These are phyloP conservation scores for Fraxinus latifolia DNA, from an alignment of 305 asterid genomes.

Conservation along the genomic window DNA sequence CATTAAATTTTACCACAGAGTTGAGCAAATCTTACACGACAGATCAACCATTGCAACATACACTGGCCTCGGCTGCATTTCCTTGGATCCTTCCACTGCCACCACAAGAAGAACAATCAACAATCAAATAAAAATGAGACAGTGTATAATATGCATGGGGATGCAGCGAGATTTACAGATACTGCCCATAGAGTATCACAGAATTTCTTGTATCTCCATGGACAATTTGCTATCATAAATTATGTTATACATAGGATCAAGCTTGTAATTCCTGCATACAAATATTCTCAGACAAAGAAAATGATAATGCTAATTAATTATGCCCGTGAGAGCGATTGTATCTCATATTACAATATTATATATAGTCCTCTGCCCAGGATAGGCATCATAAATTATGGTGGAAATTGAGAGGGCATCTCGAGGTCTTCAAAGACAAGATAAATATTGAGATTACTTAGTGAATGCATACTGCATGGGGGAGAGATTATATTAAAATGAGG, in stretches of 20 bases:
- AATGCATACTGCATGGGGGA: neutral
- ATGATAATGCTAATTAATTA: slow-evolving; percentile 1
- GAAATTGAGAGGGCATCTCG: neutral
- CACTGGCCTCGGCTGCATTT: slow-evolving; percentile 85
- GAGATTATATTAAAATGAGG: neutral
- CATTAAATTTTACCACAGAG: slow-evolving; percentile 22
- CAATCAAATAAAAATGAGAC: neutral
- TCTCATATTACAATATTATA: neutral
- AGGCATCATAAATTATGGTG: neutral
- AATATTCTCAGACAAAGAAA: neutral
- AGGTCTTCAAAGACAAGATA: neutral
- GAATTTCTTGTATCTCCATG: neutral
- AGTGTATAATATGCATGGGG: neutral
- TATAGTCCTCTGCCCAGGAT: neutral
- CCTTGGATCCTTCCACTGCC: slow-evolving; percentile 80
- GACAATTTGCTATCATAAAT: neutral
- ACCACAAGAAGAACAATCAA: slow-evolving; percentile 29
- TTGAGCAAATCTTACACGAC: slow-evolving; percentile 60
- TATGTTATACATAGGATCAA: slow-evolving; percentile 1
- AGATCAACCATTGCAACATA: slow-evolving; percentile 95
- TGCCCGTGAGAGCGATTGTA: slow-evolving; percentile 6
- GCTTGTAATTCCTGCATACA: slow-evolving; percentile 4
- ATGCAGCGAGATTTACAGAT: neutral
- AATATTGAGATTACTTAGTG: neutral
- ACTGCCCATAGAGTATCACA: slow-evolving; percentile 6